A percentile compares a stretch with the other conserved stretches of the same genome.
Evolutionary conservation across 2,329 filamentous ascomycete species (phyloP).

Genomic region (Corniculantispora saksenae): DNA sequence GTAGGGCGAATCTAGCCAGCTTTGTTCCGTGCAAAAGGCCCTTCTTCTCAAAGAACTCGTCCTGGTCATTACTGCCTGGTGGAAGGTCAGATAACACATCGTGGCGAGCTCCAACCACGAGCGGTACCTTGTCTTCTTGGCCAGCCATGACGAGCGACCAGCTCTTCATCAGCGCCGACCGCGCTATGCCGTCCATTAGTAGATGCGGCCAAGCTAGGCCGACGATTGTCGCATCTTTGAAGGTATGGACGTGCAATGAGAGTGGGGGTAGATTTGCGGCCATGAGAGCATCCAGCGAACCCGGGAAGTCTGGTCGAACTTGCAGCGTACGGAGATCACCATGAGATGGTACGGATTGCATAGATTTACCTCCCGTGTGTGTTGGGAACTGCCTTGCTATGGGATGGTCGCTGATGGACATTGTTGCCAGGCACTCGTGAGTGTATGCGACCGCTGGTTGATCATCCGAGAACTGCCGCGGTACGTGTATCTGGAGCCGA

Average conservation of each 20-base stretch:
- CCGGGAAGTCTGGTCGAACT: no score
- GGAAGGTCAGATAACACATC: constrained; percentile 13
- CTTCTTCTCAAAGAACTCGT: no score
- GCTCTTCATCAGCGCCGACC: constrained; percentile 40
- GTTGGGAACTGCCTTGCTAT: constrained; percentile 37
- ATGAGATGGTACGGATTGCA: no score
- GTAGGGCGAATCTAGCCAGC: no score
- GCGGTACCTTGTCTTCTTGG: constrained; percentile 40
- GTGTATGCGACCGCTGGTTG: constrained; percentile 39
- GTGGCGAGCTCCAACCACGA: constrained; percentile 28
- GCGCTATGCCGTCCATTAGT: constrained; percentile 47
- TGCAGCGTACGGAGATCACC: no score
- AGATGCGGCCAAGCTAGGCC: constrained; percentile 48
- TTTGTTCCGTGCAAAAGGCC: no score
- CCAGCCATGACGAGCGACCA: constrained; percentile 49
- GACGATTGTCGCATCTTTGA: constrained; percentile 50
- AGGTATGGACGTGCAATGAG: constrained; percentile 48
- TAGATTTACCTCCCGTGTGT: constrained; percentile 30
- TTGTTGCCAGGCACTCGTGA: constrained; percentile 26
- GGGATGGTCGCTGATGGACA: constrained; percentile 35
- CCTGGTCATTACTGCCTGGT: no score
- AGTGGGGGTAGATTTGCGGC: constrained; percentile 45
- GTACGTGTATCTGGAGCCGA: constrained; percentile 29
- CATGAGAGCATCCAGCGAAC: constrained; percentile 45
- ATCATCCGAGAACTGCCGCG: constrained; percentile 28